A percentile compares a stretch with the other conserved stretches of the same genome.
phyloP scores from a whole-genome alignment of 305 asterid genomes.

The Ajuga reptans region DNA sequence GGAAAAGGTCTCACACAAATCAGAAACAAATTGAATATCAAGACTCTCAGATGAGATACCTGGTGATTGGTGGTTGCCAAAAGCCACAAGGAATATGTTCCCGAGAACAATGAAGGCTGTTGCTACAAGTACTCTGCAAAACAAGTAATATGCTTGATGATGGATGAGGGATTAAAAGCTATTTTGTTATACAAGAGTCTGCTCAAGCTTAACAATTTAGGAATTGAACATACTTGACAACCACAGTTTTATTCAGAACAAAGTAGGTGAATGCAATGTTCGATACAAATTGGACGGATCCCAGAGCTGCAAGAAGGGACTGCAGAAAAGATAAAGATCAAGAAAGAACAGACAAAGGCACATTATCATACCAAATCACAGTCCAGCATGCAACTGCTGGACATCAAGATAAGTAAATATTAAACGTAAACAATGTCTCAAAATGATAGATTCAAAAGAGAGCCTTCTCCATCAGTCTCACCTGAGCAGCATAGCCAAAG shows the following conservation, averaged over 20 bases:
- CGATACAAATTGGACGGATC: conserved; percentile 91
- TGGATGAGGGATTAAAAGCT: conserved; percentile 6
- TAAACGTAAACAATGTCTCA: conserved; percentile 8
- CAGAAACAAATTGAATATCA: conserved; percentile 17
- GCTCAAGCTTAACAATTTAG: conserved; percentile 14
- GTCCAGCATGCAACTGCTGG: conserved; percentile 19
- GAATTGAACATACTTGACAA: conserved; percentile 61
- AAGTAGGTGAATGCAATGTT: conserved; percentile 83
- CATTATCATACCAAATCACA: conserved; percentile 10
- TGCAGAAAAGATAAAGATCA: conserved; percentile 31
- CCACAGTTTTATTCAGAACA: conserved; percentile 74
- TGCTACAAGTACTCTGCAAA: conserved; percentile 72
- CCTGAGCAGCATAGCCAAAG: conserved; percentile 98
- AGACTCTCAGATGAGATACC: conserved; percentile 44
- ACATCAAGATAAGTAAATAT: conserved; percentile 19
- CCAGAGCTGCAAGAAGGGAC: conserved; percentile 97
- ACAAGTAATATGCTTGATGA: conserved; percentile 19
- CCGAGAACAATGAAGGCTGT: conserved; percentile 94
- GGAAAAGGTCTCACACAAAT: conserved; percentile 4
- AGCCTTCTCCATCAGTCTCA: conserved; percentile 30
- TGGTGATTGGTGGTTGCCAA: conserved; percentile 97
- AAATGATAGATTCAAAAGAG: conserved; percentile 20
- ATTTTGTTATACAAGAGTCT: conserved; percentile 22
- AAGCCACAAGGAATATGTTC: conserved; percentile 92
- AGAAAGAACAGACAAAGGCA: conserved; percentile 10